Base-by-base conservation (phyloP, 495 filamentous ascomycete genomes). In the Chlorociboria aeruginascens region DNA sequence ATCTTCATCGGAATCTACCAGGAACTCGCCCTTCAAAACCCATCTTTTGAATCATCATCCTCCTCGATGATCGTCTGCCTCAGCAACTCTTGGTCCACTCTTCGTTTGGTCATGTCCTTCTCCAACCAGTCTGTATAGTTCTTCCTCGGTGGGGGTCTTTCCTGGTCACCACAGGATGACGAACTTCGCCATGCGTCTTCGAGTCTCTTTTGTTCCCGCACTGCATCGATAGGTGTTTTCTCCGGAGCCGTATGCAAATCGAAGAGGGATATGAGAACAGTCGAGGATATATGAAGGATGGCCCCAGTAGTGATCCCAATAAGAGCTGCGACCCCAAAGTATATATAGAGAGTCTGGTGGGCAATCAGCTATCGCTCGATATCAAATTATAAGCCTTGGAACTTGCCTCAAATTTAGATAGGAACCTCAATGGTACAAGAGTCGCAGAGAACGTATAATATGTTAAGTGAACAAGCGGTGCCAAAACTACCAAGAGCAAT, bases 51-150 rank as follows among this genome's bases (percentile, higher is more conserved):
- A 50, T 54, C 52, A 32, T 74, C 74, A 41, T 81, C 79, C 57
- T 84, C 82, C 61, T 85, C 81, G 41, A 83, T 60, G 13, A 85
- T 85, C 0, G 77, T 83, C 43, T 76, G 69, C 17, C 67, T 65
- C 13, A 81, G 55, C 17, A 79, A 55, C 0, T 68, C 67, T 43
- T 54, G 20, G 9, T 55, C 46, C n/a, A 42, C 46, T 39, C 38
- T 68, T 43, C 53, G 61, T 49, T 55, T 56, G 12, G 57, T 49
- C 32, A 54, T 48, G 10, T 61, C 55, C 46, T 60, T 62, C 55
- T 55, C 60, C 25, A 57, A 57, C 64, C 65, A 63, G 9, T 63
- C 67, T 40, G 59, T 63, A 51, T 63, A 67, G 49, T 55, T 57
- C 32, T 60, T 60, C 28, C 47, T 42, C 13, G 44, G 29, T 10